phyloP scores from a whole-genome alignment of 108 stramenopile species.

The Cyclotella kingstonii region DNA sequence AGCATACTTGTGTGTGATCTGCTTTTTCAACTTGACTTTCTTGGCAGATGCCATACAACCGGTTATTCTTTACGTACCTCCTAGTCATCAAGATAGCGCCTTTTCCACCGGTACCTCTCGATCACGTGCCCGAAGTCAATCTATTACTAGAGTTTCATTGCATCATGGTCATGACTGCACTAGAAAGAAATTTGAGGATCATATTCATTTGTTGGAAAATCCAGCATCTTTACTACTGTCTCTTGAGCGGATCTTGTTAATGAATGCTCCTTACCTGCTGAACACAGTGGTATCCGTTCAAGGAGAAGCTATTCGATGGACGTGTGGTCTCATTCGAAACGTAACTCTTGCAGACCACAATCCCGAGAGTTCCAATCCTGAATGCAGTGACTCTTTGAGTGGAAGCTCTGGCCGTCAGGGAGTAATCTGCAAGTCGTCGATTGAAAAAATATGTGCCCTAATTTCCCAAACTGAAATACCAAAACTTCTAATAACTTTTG shows the following conservation, averaged over 20 bases:
- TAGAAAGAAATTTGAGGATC: background rate
- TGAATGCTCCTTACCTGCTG: conserved; percentile 14
- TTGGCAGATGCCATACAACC: conserved; percentile 31
- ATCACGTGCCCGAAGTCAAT: conserved; percentile 2
- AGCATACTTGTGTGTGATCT: conserved; percentile 44
- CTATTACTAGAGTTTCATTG: background rate
- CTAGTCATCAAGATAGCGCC: background rate
- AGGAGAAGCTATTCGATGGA: conserved; percentile 42
- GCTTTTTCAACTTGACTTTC: conserved; percentile 48
- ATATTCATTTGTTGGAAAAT: conserved; percentile 7
- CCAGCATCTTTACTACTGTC: conserved; percentile 16
- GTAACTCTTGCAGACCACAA: conserved; percentile 13
- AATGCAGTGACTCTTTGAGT: conserved; percentile 2
- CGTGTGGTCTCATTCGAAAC: conserved; percentile 36
- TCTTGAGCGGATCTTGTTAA: conserved; percentile 24
- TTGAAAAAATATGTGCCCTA: conserved; percentile 26
- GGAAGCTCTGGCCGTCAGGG: conserved; percentile 23
- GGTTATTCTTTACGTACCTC: conserved; percentile 5
- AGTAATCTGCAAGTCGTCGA: conserved; percentile 4
- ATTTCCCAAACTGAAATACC: conserved; percentile 30
- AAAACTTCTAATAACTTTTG: conserved; percentile 7
- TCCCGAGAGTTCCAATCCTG: background rate
- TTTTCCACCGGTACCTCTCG: background rate
- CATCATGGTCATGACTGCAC: background rate
- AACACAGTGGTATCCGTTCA: conserved; percentile 26